Evolutionary conservation across 176 grass and related monocot species (phyloP).

Genomic region (Urochloa ruziziensis): DNA sequence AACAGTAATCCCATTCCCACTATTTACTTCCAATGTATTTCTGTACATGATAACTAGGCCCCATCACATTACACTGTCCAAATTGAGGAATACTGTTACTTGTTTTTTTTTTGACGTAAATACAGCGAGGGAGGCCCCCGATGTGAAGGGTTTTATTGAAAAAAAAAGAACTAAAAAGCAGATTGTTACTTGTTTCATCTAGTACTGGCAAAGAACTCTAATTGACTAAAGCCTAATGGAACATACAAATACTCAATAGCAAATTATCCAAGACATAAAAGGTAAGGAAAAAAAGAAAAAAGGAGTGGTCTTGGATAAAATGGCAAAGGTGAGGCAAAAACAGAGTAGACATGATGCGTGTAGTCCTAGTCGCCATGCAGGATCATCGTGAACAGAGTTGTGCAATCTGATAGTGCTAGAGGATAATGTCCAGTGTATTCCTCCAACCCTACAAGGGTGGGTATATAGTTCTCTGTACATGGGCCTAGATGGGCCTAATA

Average conservation of each 20-base stretch:
- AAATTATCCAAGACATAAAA: not conserved
- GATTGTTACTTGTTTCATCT: not conserved
- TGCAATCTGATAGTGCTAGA: conserved; percentile 9
- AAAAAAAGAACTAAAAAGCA: too few species aligned
- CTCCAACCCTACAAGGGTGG: too few species aligned
- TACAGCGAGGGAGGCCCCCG: too few species aligned
- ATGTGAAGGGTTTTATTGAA: not conserved
- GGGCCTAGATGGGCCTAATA: too few species aligned
- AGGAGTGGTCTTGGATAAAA: not conserved
- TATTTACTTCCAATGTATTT: not conserved
- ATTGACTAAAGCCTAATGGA: not conserved
- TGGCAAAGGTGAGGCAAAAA: not conserved
- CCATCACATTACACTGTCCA: not conserved
- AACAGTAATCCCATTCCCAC: not conserved
- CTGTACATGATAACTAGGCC: not conserved
- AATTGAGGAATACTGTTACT: not conserved
- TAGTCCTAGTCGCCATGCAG: not conserved
- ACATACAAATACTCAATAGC: not conserved
- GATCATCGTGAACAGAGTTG: not conserved
- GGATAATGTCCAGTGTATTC: too few species aligned
- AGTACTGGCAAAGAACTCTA: not conserved
- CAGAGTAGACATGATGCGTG: not conserved
- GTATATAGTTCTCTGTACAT: too few species aligned
- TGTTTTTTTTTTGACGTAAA: not conserved
- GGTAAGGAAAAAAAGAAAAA: not conserved